A percentile compares a stretch with the other conserved stretches of the same genome.
phyloP scores from a whole-genome alignment of 352 stramenopile genomes.

The Globisporangium carolinianum region DNA sequence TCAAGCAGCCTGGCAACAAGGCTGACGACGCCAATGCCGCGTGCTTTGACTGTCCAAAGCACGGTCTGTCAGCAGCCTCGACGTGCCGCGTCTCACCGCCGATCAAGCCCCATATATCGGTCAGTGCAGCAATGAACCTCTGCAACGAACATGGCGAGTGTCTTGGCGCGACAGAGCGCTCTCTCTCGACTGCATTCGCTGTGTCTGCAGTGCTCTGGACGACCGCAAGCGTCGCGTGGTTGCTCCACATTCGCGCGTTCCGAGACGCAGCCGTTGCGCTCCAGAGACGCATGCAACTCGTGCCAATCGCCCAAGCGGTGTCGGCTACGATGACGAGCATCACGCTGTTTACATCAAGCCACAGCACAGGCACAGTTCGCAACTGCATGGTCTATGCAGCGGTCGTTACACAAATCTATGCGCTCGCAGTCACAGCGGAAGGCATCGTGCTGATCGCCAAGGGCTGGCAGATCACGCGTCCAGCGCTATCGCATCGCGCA shows the following conservation, averaged over 20 bases:
- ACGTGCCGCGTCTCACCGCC: slow-evolving; percentile 19
- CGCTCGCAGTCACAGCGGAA: slow-evolving; percentile 40
- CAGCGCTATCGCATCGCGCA: slow-evolving; percentile 31
- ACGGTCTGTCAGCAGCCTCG: slow-evolving; percentile 15
- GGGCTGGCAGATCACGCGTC: slow-evolving; percentile 64
- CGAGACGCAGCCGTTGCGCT: slow-evolving; percentile 40
- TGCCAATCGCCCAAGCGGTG: slow-evolving; percentile 28
- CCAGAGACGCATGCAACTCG: slow-evolving; percentile 47
- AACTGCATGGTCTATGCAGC: slow-evolving; percentile 29
- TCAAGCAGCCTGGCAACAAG: slow-evolving; percentile 16
- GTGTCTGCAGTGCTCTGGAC: slow-evolving; percentile 28
- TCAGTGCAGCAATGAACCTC: slow-evolving; percentile 47
- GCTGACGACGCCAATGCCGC: neutral
- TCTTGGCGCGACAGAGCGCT: slow-evolving; percentile 14
- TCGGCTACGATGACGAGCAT: slow-evolving; percentile 23
- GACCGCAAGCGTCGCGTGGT: slow-evolving; percentile 32
- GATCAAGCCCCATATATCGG: slow-evolving; percentile 26
- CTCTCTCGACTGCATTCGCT: slow-evolving; percentile 27
- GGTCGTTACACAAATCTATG: slow-evolving; percentile 33
- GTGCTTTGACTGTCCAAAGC: slow-evolving; percentile 47
- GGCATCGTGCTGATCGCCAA: slow-evolving; percentile 53
- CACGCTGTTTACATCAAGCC: slow-evolving; percentile 24
- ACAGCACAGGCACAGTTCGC: slow-evolving; percentile 24
- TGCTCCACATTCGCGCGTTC: slow-evolving; percentile 37
- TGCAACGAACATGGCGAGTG: slow-evolving; percentile 35